Percentiles rank a stretch among this genome's conserved stretches.
Conservation (phyloP, 306 rosid genomes). For the Mimosa pudica region DNA sequence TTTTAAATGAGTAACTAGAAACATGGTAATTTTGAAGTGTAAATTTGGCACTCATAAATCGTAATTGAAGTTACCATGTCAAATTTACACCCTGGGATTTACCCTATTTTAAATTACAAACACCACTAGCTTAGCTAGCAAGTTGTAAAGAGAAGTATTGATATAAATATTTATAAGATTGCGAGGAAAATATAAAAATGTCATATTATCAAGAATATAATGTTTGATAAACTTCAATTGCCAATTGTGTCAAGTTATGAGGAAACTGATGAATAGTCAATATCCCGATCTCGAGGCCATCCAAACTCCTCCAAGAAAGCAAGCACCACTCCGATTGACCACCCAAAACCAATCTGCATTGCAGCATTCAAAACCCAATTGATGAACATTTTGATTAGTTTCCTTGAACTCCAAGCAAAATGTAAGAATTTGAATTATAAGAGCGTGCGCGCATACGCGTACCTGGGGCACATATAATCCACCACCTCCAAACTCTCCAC, state of each 20-base stretch:
- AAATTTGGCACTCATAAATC: no score
- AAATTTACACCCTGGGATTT: no score
- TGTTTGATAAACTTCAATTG: not conserved
- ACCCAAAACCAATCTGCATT: conserved; percentile 93
- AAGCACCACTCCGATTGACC: conserved; percentile 92
- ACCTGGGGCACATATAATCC: conserved; percentile 89
- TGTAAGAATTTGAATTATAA: conserved; percentile 27
- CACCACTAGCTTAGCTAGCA: no score
- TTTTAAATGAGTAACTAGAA: no score
- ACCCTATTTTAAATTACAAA: no score
- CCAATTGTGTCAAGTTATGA: not conserved
- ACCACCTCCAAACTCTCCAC: conserved; percentile 83
- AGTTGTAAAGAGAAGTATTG: no score
- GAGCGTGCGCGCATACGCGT: no score
- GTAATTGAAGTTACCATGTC: no score
- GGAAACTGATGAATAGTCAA: conserved; percentile 50
- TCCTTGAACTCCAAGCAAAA: not conserved
- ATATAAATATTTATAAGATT: no score
- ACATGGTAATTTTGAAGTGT: no score
- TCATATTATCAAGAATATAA: not conserved
- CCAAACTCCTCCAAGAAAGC: conserved; percentile 96
- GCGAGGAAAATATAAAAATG: no score
- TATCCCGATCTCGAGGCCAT: conserved; percentile 74
- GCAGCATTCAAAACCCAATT: conserved; percentile 17
- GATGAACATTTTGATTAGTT: not conserved